A percentile compares a stretch with the other conserved stretches of the same genome.
Evolutionary conservation across 2,329 filamentous ascomycete species (phyloP).

Genomic region (Pezicula neosporulosa): DNA sequence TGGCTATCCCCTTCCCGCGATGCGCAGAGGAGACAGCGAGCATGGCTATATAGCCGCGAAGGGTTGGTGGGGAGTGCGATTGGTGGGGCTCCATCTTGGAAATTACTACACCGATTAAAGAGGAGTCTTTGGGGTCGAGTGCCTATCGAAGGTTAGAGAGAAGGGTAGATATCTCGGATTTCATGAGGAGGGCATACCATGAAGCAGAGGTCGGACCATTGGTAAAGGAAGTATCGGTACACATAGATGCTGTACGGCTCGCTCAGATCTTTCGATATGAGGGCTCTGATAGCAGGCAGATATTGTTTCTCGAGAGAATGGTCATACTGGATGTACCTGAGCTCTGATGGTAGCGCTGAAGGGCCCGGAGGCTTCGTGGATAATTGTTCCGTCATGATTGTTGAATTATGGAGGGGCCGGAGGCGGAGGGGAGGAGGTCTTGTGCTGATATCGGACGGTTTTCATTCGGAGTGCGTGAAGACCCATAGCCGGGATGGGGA

Average conservation of each 20-base stretch:
- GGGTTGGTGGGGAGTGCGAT: slow-evolving; percentile 68
- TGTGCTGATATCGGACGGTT: no score
- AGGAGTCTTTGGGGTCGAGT: slow-evolving; percentile 53
- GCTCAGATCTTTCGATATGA: slow-evolving; percentile 95
- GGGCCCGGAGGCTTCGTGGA: not conserved
- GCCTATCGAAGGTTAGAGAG: slow-evolving; percentile 38
- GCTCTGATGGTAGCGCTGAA: slow-evolving; percentile 36
- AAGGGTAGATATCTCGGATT: not conserved
- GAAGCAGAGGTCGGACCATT: slow-evolving; percentile 97
- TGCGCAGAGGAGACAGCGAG: slow-evolving; percentile 81
- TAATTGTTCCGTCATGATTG: not conserved
- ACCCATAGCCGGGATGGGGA: no score
- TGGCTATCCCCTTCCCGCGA: slow-evolving; percentile 83
- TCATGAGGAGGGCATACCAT: slow-evolving; percentile 54
- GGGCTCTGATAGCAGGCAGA: slow-evolving; percentile 80
- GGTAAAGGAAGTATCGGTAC: slow-evolving; percentile 95
- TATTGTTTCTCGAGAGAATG: slow-evolving; percentile 59
- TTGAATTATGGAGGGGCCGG: no score
- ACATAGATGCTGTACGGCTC: slow-evolving; percentile 99
- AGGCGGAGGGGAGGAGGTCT: no score
- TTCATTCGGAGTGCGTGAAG: no score
- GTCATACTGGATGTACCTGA: slow-evolving; percentile 60
- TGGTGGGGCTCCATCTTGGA: slow-evolving; percentile 92
- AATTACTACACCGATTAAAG: slow-evolving; percentile 84
- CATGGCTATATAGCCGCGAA: slow-evolving; percentile 97